These are phyloP conservation scores for Nicotiana benthamiana DNA, from an alignment of 257 asterid species.

Conservation along the genomic window DNA sequence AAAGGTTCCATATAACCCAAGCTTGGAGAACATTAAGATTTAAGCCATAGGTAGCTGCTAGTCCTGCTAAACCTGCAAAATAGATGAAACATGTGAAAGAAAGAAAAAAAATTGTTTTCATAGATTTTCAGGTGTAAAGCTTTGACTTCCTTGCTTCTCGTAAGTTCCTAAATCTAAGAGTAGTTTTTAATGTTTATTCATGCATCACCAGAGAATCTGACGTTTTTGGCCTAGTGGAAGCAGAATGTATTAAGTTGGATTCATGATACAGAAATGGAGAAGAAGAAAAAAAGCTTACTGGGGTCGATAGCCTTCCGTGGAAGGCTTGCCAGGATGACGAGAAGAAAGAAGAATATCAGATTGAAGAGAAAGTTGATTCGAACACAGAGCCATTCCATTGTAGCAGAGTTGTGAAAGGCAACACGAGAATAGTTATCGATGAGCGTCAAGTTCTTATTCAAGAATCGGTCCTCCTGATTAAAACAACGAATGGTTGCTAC, in stretches of 20 bases:
- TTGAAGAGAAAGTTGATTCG: conserved; percentile 81
- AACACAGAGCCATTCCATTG: conserved; percentile 88
- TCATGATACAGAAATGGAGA: background rate
- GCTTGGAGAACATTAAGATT: conserved; percentile 73
- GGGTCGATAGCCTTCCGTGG: conserved; percentile 70
- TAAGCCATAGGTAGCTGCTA: conserved; percentile 78
- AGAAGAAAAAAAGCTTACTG: conserved; percentile 36
- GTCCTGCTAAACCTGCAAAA: conserved; percentile 68
- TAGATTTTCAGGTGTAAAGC: background rate
- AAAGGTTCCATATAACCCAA: conserved; percentile 88
- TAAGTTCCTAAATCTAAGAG: background rate
- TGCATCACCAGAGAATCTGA: background rate
- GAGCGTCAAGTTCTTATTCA: conserved; percentile 33
- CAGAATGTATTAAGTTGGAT: background rate
- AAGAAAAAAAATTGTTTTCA: background rate
- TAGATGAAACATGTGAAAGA: background rate
- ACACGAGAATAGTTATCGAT: conserved; percentile 68
- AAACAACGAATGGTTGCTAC: conserved; percentile 65
- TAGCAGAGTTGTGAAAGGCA: conserved; percentile 57
- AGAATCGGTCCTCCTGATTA: conserved; percentile 56
- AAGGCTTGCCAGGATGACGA: conserved; percentile 59
- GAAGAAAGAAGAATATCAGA: conserved; percentile 69
- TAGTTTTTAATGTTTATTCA: background rate
- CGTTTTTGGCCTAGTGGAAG: no score
- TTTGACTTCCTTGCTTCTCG: background rate